A percentile compares a stretch with the other conserved stretches of the same genome.
These are phyloP conservation scores for Adansonia digitata DNA, from an alignment of 345 rosid species.

Conservation along the genomic window DNA sequence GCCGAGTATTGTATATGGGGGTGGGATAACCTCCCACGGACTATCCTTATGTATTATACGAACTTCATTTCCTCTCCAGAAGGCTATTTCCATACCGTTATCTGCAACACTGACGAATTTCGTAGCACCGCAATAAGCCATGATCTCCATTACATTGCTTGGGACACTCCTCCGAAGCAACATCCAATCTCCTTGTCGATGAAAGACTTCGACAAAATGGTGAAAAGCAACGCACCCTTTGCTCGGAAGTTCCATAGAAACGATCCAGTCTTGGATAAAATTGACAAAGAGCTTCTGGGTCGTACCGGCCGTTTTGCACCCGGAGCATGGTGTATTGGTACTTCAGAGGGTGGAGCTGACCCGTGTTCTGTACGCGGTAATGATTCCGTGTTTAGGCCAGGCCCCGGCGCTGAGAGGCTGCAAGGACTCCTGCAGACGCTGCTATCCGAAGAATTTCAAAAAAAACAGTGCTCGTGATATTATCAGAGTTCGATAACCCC, in stretches of 20 bases:
- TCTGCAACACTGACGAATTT: neutral
- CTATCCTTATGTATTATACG: neutral
- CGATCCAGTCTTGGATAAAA: neutral
- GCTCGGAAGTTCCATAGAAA: constrained; percentile 1
- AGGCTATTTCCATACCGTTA: neutral
- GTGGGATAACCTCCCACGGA: neutral
- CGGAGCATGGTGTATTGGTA: neutral
- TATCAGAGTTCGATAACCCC: neutral
- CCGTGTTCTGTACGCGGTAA: neutral
- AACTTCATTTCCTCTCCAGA: neutral
- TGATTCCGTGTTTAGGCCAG: neutral
- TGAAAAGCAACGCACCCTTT: neutral
- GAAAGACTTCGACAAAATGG: neutral
- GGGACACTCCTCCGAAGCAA: neutral
- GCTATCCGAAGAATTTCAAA: neutral
- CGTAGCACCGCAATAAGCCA: neutral
- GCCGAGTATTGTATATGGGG: constrained; percentile 1
- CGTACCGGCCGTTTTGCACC: neutral
- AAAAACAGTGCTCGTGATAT: neutral
- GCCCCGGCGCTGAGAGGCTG: neutral
- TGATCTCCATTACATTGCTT: neutral
- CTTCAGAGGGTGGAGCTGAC: neutral
- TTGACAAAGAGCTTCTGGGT: neutral
- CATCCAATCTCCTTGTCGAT: neutral
- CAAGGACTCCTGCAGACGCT: neutral